These are phyloP conservation scores for Lactarius akahatsu DNA, from an alignment of 768 basidiomycete species.

Conservation along the genomic window DNA sequence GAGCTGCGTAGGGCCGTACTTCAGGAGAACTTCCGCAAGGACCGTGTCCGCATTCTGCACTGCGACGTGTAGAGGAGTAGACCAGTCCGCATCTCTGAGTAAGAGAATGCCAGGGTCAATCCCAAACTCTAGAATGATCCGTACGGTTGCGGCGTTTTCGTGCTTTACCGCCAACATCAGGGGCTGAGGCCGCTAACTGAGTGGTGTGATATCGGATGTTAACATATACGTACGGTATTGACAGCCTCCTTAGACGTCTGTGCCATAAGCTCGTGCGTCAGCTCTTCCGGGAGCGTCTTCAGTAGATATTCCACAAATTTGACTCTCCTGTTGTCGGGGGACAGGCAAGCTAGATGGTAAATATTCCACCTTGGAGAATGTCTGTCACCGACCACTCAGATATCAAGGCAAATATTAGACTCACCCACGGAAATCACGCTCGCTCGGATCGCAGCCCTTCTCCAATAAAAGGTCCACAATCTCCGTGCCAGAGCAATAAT, in stretches of 20 bases:
- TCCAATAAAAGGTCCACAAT: slow-evolving; percentile 53
- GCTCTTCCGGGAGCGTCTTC: slow-evolving; percentile 50
- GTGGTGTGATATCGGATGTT: neutral
- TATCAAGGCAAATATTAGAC: slow-evolving; percentile 20
- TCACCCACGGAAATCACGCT: slow-evolving; percentile 48
- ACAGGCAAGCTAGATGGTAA: slow-evolving; percentile 47
- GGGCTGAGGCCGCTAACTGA: slow-evolving; percentile 41
- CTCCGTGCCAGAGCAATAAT: slow-evolving; percentile 32
- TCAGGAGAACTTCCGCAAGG: slow-evolving; percentile 43
- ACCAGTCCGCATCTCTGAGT: slow-evolving; percentile 48
- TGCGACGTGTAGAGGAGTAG: slow-evolving; percentile 53
- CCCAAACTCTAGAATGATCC: slow-evolving; percentile 41
- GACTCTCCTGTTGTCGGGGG: slow-evolving; percentile 32
- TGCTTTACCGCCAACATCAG: slow-evolving; percentile 51
- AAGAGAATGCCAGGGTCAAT: slow-evolving; percentile 38
- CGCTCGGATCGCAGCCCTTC: slow-evolving; percentile 46
- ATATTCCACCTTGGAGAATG: slow-evolving; percentile 50
- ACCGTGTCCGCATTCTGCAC: slow-evolving; percentile 37
- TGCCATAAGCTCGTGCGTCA: slow-evolving; percentile 43
- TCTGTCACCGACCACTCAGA: slow-evolving; percentile 3
- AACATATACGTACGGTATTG: slow-evolving; percentile 45
- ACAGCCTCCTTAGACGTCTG: slow-evolving; percentile 47
- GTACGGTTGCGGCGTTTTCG: slow-evolving; percentile 35
- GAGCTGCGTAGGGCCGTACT: slow-evolving; percentile 40
- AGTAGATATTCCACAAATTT: slow-evolving; percentile 44